Base-by-base conservation (phyloP, 768 basidiomycete species). In the Boletales sp. region DNA sequence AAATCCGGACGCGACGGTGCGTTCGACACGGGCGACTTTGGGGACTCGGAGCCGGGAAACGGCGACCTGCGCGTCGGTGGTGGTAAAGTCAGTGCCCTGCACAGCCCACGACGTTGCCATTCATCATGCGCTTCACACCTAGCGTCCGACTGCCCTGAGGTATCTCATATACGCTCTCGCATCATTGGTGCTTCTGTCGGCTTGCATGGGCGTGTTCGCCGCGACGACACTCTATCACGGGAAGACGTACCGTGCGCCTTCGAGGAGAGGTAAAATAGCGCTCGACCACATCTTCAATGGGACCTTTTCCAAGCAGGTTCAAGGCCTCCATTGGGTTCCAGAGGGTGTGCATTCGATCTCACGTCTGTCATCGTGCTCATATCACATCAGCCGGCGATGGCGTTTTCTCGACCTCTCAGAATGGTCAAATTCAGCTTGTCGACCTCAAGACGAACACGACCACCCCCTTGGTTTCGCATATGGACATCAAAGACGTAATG, bases 241-340 rank as follows among this genome's bases (percentile, higher is more conserved):
- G 17, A 69, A 76, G 48, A 60, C 76, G 8, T 78, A 77, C 65
- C 72, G 69, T 59, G 59, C 73, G 6, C 74, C 24, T 27, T 27
- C 75, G 24, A 87, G 90, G 2, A 74, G 66, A 32, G 74, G 74
- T 51, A 87, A 81, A 56, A 74, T 97, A 29, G 86, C 86, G 5
- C 82, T 98, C 78, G 91, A 97, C 62, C 87, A 94, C 64, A 68
- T 97, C 44, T 93, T 92, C 72, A 95, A 97, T 63, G 92, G 91
- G 4, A 97, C 94, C 2, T 98, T 97, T 62, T 52, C 31, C 14
- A 68, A 74, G 2, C 62, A 75, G 4, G 58, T 63, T 2, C 73
- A 75, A 42, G 58, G 59, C 18, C 65, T 99, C 31, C 75, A 83
- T 39, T 99, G 97, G 97, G 86, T 98, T 27, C 82, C 87, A 9